A percentile compares a stretch with the other conserved stretches of the same genome.
These are phyloP conservation scores for Fusarium mexicanum DNA, from an alignment of 2,329 filamentous ascomycete species.

Conservation along the genomic window DNA sequence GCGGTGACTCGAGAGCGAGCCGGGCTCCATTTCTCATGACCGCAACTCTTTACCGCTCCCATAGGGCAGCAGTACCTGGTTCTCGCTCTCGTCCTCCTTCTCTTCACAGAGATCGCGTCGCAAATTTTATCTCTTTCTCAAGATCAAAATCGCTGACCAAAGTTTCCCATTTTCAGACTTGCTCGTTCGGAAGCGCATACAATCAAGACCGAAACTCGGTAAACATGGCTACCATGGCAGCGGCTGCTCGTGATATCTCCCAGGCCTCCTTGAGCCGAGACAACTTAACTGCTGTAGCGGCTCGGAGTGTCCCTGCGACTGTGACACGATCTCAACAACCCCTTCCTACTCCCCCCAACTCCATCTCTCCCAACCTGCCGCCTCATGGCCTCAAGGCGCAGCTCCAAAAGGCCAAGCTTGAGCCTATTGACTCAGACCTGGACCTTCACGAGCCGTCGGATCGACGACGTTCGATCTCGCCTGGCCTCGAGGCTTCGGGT, in stretches of 20 bases:
- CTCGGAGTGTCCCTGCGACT: conserved; percentile 68
- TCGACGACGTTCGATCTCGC: conserved; percentile 54
- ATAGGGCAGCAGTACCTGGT: not conserved
- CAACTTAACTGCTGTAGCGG: conserved; percentile 78
- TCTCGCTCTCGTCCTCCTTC: not conserved
- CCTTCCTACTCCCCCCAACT: conserved; percentile 93
- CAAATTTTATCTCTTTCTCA: not conserved
- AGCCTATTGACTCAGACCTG: conserved; percentile 83
- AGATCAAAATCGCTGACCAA: conserved; percentile 30
- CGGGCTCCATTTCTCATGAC: conserved; percentile 13
- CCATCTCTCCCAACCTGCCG: conserved; percentile 87
- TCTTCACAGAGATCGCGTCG: conserved; percentile 18
- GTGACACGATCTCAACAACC: conserved; percentile 69
- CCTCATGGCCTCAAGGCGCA: conserved; percentile 82
- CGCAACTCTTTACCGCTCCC: conserved; percentile 10
- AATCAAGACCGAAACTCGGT: conserved; percentile 48
- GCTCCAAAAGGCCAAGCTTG: conserved; percentile 67
- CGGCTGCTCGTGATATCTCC: conserved; percentile 74
- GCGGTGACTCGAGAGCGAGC: conserved; percentile 39
- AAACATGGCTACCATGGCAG: conserved; percentile 72
- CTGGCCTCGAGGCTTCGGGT: conserved; percentile 75
- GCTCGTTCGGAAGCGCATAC: conserved; percentile 58
- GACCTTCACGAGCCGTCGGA: conserved; percentile 75
- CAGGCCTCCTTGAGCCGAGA: conserved; percentile 70
- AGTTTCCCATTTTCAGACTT: conserved; percentile 47